Evolutionary conservation across 1,284 basidiomycete genomes (phyloP).

Genomic region (Cutaneotrichosporon arboriforme): DNA sequence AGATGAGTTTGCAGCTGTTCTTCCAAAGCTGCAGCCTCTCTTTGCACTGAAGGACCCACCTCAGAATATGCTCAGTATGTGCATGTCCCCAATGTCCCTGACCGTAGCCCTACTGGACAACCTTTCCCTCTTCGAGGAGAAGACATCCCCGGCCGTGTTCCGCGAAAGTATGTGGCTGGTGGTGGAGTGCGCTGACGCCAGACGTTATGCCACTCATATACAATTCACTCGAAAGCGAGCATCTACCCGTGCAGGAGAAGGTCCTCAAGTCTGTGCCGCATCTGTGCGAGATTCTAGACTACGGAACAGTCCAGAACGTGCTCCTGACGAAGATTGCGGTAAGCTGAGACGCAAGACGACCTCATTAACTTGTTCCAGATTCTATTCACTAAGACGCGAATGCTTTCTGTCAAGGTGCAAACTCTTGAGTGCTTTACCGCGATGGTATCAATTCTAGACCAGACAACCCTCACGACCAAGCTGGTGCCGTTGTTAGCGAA

Average conservation of each 20-base stretch:
- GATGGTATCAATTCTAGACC: conserved; percentile 92
- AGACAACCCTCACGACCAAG: conserved; percentile 85
- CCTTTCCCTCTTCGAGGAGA: conserved; percentile 76
- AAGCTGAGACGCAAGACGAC: conserved; percentile 39
- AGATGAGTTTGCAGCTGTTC: conserved; percentile 69
- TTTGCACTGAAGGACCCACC: conserved; percentile 92
- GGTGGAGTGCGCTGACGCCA: conserved; percentile 34
- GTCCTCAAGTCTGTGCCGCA: conserved; percentile 79
- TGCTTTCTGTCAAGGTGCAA: conserved; percentile 79
- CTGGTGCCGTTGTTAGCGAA: conserved; percentile 87
- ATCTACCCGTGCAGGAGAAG: conserved; percentile 81
- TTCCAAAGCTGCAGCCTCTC: conserved; percentile 83
- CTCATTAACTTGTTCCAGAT: conserved; percentile 52
- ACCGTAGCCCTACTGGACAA: conserved; percentile 70
- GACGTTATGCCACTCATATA: conserved; percentile 94
- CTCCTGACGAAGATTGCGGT: conserved; percentile 83
- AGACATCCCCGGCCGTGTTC: conserved; percentile 81
- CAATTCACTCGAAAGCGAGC: conserved; percentile 88
- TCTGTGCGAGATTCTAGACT: conserved; percentile 88
- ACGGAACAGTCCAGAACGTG: conserved; percentile 79
- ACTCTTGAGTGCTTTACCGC: conserved; percentile 81
- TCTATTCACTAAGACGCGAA: conserved; percentile 81
- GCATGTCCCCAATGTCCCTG: not conserved
- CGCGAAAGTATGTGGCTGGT: conserved; percentile 64
- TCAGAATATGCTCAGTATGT: conserved; percentile 78